These are phyloP conservation scores for Conticribra weissflogii DNA, from an alignment of 108 stramenopile genomes.

Conservation along the genomic window DNA sequence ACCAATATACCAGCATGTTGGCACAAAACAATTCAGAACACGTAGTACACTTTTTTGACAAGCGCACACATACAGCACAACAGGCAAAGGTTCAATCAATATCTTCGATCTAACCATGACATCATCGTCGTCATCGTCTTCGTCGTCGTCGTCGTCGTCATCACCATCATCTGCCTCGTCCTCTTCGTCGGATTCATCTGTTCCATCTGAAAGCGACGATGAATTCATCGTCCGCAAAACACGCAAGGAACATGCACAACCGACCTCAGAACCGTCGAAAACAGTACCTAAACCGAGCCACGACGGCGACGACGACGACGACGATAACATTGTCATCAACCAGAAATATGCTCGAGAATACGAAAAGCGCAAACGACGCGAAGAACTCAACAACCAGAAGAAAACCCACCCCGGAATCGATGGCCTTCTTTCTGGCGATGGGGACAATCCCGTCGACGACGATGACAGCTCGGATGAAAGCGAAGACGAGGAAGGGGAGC, in stretches of 20 bases:
- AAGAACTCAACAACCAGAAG: conserved; percentile 61
- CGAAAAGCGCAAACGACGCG: conserved; percentile 69
- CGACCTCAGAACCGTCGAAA: not conserved
- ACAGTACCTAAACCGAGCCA: conserved; percentile 7
- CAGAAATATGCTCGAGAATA: conserved; percentile 71
- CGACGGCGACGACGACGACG: conserved; percentile 6
- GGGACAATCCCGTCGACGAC: conserved; percentile 45
- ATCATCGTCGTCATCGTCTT: conserved; percentile 10
- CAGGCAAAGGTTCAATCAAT: too few relatives aligned
- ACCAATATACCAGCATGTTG: too few relatives aligned
- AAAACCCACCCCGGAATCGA: conserved; percentile 22
- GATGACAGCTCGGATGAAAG: conserved; percentile 56
- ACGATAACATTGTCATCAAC: conserved; percentile 54
- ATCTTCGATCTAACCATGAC: conserved; percentile 3
- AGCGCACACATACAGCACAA: too few relatives aligned
- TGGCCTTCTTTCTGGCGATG: conserved; percentile 46
- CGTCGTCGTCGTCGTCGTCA: conserved; percentile 6
- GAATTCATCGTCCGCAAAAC: conserved; percentile 13
- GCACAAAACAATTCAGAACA: too few relatives aligned
- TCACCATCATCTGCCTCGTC: not conserved
- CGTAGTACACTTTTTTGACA: too few relatives aligned
- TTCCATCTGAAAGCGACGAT: conserved; percentile 12
- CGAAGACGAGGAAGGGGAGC: conserved; percentile 80
- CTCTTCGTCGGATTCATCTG: conserved; percentile 7
- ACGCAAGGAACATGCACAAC: too few relatives aligned